Evolutionary conservation across 176 grass and related monocot species (phyloP).

Genomic region (Juncus effusus): DNA sequence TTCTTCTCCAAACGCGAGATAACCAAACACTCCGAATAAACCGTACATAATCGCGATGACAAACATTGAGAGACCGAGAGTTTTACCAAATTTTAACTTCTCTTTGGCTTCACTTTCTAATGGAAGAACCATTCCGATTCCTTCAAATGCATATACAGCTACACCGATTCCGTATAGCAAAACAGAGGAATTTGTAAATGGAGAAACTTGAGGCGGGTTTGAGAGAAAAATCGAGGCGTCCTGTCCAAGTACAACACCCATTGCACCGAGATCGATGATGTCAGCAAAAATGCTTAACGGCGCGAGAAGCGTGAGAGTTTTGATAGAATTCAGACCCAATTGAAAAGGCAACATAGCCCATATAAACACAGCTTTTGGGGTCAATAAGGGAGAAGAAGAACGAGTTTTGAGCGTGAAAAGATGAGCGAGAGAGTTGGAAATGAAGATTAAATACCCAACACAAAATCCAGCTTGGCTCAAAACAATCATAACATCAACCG

Average conservation of each 20-base stretch:
- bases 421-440: conserved; percentile 68
- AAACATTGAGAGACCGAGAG: conserved; percentile 74
- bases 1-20: conserved; percentile 74
- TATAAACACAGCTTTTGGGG: conserved; percentile 70
- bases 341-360: conserved; percentile 83
- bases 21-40: conserved; percentile 84
- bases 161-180: conserved; percentile 86
- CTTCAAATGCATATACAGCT: conserved; percentile 95
- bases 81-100: conserved; percentile 62
- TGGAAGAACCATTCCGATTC: conserved; percentile 86
- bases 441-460: conserved; percentile 91
- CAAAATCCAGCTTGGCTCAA: conserved; percentile 94
- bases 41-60: conserved; percentile 79
- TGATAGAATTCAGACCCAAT: conserved; percentile 89
- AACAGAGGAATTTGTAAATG: conserved; percentile 50
- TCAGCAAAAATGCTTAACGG: conserved; percentile 94
- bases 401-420: conserved; percentile 44
- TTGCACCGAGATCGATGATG: conserved; percentile 83
- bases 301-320: conserved; percentile 85
- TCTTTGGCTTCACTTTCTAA: conserved; percentile 75
- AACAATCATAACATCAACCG: conserved; percentile 84
- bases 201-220: conserved; percentile 40
- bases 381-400: conserved; percentile 32
- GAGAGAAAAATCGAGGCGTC: conserved; percentile 49
- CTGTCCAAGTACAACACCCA: conserved; percentile 84